phyloP scores from a whole-genome alignment of 371 early-diverging fungal species.

The Syncephalastrum monosporum region DNA sequence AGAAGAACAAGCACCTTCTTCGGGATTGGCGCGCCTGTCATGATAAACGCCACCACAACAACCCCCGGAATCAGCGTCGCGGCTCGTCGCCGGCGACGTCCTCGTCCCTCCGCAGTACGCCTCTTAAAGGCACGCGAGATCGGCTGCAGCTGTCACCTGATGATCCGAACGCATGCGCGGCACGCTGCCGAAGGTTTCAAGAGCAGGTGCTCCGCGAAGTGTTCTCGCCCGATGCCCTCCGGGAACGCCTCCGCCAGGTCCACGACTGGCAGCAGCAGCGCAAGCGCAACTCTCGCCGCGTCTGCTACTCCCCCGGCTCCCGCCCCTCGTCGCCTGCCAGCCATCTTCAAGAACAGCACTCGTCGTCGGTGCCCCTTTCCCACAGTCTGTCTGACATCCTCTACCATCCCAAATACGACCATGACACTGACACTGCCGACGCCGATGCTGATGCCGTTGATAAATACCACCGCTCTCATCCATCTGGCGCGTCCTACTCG shows the following conservation, averaged over 20 bases:
- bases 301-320: constrained; percentile 1
- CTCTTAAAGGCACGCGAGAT: background rate
- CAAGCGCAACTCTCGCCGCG: background rate
- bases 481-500: background rate
- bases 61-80: constrained; percentile 9
- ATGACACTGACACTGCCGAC: background rate
- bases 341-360: background rate
- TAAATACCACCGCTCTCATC: background rate
- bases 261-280: constrained; percentile 34
- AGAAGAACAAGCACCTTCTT: constrained; percentile 78
- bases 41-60: constrained; percentile 2
- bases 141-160: constrained; percentile 2
- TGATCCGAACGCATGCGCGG: background rate
- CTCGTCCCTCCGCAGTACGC: background rate
- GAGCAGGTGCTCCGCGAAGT: constrained; percentile 78
- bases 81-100: constrained; percentile 10
- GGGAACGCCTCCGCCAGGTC: constrained; percentile 50
- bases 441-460: background rate
- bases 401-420: constrained; percentile 1
- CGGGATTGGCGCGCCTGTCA: constrained; percentile 40
- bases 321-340: background rate
- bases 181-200: constrained; percentile 31
- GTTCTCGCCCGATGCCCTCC: constrained; percentile 68
- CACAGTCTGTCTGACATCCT: constrained; percentile 12
- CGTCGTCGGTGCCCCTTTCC: background rate